Evolutionary conservation across 192 early-diverging fungal species (phyloP).

Genomic region (Glomus cerebriforme): DNA sequence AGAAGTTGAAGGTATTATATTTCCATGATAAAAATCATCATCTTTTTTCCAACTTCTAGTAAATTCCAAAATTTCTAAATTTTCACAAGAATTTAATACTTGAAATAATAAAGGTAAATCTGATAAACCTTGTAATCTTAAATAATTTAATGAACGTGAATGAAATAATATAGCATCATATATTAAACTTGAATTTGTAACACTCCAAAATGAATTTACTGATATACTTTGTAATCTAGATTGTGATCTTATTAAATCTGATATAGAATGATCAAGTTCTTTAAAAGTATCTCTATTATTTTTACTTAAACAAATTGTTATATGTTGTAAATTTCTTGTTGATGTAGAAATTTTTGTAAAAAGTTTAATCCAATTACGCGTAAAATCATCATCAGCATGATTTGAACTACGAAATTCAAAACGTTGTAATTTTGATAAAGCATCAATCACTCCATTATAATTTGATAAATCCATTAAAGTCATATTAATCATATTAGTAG

Average conservation of each 20-base stretch:
- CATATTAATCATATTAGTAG: not conserved
- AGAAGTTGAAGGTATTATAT: not conserved
- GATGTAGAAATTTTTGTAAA: not conserved
- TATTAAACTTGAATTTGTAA: not conserved
- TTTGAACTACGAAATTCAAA: not conserved
- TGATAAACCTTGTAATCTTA: not conserved
- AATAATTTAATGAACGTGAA: not conserved
- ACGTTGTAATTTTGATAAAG: not conserved
- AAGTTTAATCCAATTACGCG: not conserved
- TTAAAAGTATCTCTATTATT: not conserved
- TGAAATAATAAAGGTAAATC: not conserved
- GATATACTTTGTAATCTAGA: not conserved
- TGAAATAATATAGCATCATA: not conserved
- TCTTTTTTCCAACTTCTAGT: not conserved
- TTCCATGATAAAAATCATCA: not conserved
- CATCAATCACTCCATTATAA: not conserved
- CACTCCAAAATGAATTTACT: not conserved
- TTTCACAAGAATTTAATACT: not conserved
- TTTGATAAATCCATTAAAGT: not conserved
- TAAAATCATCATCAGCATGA: not conserved
- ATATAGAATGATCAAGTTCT: not conserved
- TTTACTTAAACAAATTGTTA: not conserved
- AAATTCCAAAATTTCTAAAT: not conserved
- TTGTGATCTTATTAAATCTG: not conserved
- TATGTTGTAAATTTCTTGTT: not conserved